These are phyloP conservation scores for Cotoneaster glaucophyllus DNA, from an alignment of 306 rosid genomes.

Conservation along the genomic window DNA sequence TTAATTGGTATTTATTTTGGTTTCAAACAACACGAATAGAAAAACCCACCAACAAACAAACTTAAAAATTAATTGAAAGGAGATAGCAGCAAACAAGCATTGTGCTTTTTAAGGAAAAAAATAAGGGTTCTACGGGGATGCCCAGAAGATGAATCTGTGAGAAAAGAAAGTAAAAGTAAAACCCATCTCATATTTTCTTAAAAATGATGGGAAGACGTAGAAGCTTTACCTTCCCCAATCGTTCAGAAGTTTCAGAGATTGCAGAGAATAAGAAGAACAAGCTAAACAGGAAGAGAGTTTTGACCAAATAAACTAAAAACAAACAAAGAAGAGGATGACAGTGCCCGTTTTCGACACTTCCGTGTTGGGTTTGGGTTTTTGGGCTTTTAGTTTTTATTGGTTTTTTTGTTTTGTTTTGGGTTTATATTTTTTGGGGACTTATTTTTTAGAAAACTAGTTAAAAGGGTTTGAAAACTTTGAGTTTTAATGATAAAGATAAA, in stretches of 20 bases:
- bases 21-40: not conserved
- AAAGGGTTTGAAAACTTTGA: too few relatives aligned
- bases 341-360: not conserved
- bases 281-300: not conserved
- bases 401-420: too few relatives aligned
- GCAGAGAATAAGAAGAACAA: not conserved
- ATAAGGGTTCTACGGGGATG: not conserved
- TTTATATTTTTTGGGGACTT: too few relatives aligned
- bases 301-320: not conserved
- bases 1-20: not conserved
- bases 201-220: not conserved
- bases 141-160: not conserved
- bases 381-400: too few relatives aligned
- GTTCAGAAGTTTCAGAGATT: not conserved
- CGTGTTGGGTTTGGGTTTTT: not conserved
- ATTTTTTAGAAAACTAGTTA: too few relatives aligned
- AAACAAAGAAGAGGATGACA: not conserved
- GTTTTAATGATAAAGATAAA: too few relatives aligned
- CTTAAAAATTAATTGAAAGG: not conserved
- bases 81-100: not conserved
- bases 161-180: not conserved
- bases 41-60: not conserved
- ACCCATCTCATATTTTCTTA: not conserved
- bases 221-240: slow-evolving; percentile 2
- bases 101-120: not conserved